Percentiles rank a stretch among this genome's conserved stretches.
These are phyloP conservation scores for Chlamydomonas reinhardtii DNA, from an alignment of 163 green algal genomes.

Conservation along the genomic window DNA sequence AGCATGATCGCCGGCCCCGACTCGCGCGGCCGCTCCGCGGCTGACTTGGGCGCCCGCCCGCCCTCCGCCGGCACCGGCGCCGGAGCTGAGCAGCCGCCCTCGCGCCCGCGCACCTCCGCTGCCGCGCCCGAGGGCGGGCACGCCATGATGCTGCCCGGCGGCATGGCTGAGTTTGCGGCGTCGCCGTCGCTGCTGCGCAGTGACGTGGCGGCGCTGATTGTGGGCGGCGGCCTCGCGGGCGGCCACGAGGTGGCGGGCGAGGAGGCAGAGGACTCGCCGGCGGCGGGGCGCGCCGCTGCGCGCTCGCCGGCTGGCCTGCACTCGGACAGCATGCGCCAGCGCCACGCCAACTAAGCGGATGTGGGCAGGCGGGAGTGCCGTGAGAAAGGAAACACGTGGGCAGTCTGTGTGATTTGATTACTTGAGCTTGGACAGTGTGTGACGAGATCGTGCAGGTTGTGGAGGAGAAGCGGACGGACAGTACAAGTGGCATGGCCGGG, in stretches of 20 bases:
- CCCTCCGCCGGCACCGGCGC: no score
- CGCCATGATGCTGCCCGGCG: slow-evolving; percentile 27
- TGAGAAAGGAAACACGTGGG: neutral
- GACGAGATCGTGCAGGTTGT: neutral
- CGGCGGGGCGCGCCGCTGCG: neutral
- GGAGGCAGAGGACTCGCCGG: neutral
- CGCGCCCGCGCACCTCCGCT: neutral
- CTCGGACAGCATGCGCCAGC: slow-evolving; percentile 18
- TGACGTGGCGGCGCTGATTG: slow-evolving; percentile 11
- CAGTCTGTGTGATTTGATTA: neutral
- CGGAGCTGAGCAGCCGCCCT: no score
- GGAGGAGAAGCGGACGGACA: neutral
- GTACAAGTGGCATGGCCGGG: no score
- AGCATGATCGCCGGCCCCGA: no score
- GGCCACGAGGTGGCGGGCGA: neutral
- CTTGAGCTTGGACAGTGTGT: neutral
- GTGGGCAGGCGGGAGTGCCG: no score
- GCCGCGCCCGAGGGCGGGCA: neutral
- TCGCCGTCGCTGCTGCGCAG: slow-evolving; percentile 44
- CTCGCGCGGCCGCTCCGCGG: no score
- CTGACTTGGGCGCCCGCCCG: no score
- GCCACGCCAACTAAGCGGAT: neutral
- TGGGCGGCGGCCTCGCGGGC: neutral
- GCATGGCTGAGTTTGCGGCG: slow-evolving; percentile 37
- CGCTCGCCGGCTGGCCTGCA: slow-evolving; percentile 32